Percentiles rank a stretch among this genome's conserved stretches.
Conservation (phyloP, 1,284 basidiomycete species). For the Xerocomus minutiporus region DNA sequence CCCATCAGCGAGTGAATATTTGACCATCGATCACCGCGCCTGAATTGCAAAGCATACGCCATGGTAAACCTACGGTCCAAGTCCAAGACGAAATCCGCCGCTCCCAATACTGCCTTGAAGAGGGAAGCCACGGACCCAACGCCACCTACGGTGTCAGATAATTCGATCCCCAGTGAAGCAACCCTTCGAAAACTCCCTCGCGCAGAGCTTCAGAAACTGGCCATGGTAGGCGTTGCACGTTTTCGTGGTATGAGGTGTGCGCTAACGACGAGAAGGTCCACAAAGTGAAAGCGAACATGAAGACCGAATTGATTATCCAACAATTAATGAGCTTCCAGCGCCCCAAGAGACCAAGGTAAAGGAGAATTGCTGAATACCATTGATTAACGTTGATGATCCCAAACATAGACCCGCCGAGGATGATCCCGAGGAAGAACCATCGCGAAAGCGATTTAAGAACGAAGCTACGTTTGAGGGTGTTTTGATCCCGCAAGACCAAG, state of each 20-base stretch:
- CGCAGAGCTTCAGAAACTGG: constrained; percentile 25
- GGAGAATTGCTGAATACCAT: neutral
- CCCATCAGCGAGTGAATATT: neutral
- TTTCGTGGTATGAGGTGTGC: neutral
- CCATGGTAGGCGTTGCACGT: constrained; percentile 19
- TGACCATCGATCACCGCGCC: neutral
- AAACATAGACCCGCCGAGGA: constrained; percentile 11
- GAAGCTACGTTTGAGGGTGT: neutral
- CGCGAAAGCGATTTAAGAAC: constrained; percentile 16
- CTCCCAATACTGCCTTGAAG: neutral
- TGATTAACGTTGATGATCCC: neutral
- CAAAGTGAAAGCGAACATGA: constrained; percentile 25
- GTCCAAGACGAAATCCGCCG: constrained; percentile 6
- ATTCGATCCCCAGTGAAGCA: constrained; percentile 9
- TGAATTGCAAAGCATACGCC: neutral
- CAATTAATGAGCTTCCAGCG: constrained; percentile 10
- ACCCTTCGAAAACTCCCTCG: constrained; percentile 27
- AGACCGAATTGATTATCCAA: constrained; percentile 27
- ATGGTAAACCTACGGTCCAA: constrained; percentile 11
- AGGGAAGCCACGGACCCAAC: neutral
- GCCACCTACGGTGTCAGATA: neutral
- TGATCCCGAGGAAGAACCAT: constrained; percentile 9
- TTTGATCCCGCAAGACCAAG: neutral
- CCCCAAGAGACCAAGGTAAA: constrained; percentile 14
- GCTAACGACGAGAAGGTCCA: constrained; percentile 4